A percentile compares a stretch with the other conserved stretches of the same genome.
These are phyloP conservation scores for Pichia ethanolica DNA, from an alignment of 805 yeast genomes.

Conservation along the genomic window DNA sequence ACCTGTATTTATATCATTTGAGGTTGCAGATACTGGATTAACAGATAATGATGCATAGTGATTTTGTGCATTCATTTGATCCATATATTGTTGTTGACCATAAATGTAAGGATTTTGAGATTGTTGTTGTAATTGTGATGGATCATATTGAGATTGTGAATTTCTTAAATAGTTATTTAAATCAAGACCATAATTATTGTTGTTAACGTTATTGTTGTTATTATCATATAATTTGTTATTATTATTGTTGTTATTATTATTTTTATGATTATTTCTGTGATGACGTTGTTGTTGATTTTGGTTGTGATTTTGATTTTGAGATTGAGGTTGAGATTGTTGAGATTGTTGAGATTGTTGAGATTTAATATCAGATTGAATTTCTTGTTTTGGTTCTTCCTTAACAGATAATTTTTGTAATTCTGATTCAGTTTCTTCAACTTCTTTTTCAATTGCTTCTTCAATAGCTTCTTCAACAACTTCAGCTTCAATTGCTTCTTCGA, in stretches of 20 bases:
- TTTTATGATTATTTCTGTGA: slow-evolving; percentile 14
- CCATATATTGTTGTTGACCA: slow-evolving; percentile 18
- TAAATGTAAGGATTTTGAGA: slow-evolving; percentile 11
- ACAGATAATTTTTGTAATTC: too few species aligned
- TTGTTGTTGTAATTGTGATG: slow-evolving; percentile 20
- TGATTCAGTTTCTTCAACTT: slow-evolving; percentile 24
- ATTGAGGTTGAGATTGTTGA: not conserved
- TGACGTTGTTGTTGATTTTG: slow-evolving; percentile 18
- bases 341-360: slow-evolving; percentile 5
- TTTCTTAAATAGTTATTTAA: slow-evolving; percentile 22
- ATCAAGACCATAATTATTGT: slow-evolving; percentile 17
- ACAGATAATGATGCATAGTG: slow-evolving; percentile 5
- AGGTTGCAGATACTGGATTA: slow-evolving; percentile 1
- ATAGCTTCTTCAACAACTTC: slow-evolving; percentile 4
- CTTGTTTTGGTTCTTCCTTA: slow-evolving; percentile 9
- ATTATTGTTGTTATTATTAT: slow-evolving; percentile 17
- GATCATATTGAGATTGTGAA: slow-evolving; percentile 19
- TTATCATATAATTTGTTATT: slow-evolving; percentile 14
- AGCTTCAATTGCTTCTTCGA: slow-evolving; percentile 1
- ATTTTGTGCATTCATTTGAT: slow-evolving; percentile 17
- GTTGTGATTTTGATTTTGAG: slow-evolving; percentile 13
- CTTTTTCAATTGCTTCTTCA: slow-evolving; percentile 15
- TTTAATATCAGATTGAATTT: not conserved
- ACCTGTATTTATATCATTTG: slow-evolving; percentile 4
- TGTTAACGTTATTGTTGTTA: slow-evolving; percentile 13